Evolutionary conservation across 208 protist genomes (phyloP), one percentile per base, ranked within the genome.

Genomic region (Trypanosoma lewisi): DNA sequence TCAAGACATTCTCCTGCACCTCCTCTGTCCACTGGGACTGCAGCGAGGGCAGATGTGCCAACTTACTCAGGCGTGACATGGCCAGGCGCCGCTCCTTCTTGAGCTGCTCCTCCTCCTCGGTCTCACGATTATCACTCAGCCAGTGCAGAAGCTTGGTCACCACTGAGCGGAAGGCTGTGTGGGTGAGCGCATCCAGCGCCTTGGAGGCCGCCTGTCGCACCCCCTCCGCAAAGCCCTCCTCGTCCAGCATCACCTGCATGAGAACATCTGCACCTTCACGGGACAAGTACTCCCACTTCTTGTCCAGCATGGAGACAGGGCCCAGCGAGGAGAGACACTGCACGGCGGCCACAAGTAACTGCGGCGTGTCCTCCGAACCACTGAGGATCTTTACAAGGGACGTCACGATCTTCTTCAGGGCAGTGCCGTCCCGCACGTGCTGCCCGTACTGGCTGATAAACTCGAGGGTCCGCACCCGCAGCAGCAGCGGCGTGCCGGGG

Each of bases 91-190:
- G 84, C 75, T 96, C 90, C 75, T 89, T 85, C 33, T 49, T 52
- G 39, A 96, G 51, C 64, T 94, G 85, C 60, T 77, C 81, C 54
- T 82, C 85, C 1, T 89, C 85, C 52, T 96, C 90, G 8, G 79
- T 75, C 70, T 94, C 90, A 45, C 86, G 87, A 53, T 91, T 82
- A 36, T 93, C 81, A 49, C 83, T 91, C 19, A 96, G 62, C 87
- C 84, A 96, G 72, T 93, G 87, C 16, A 96, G 54, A 36, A 96
- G 75, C 77, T 96, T 96, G 45, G 80, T 85, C 25, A 91, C 73
- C 30, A 93, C 83, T 11, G 78, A 75, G 45, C 78, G 76, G 51
- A 96, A 91, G 48, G 85, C 84, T 47, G 68, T 87, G 45, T 51
- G 61, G 2, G 81, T 83, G n/a, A 96, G 77, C 7, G 77, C 55